phyloP scores from a whole-genome alignment of 345 rosid species.

The Litchi chinensis region DNA sequence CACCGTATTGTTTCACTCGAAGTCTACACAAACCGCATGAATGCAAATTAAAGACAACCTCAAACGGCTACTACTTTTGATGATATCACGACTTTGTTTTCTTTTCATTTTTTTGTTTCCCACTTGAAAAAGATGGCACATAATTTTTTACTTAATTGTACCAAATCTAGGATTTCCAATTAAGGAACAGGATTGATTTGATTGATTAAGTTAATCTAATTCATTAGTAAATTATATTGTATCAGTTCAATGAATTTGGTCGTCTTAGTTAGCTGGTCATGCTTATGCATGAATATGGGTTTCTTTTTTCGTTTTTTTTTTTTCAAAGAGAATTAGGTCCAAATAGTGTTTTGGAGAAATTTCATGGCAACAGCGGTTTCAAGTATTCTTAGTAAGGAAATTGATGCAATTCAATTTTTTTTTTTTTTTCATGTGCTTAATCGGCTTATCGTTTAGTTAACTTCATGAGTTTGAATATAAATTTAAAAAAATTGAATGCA shows the following conservation, averaged over 20 bases:
- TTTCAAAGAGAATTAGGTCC: constrained; percentile 14
- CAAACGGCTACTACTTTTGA: background rate
- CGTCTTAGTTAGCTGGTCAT: background rate
- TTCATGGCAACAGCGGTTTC: background rate
- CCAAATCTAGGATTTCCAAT: background rate
- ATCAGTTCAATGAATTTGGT: constrained; percentile 12
- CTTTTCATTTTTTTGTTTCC: background rate
- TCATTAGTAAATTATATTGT: background rate
- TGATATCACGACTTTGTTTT: background rate
- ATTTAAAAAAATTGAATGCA: too few species aligned
- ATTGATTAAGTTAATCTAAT: background rate
- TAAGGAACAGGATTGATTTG: background rate
- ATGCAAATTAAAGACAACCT: background rate
- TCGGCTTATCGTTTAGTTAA: too few species aligned
- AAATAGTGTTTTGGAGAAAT: background rate
- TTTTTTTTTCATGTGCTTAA: background rate
- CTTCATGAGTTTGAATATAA: too few species aligned
- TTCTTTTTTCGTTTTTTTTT: background rate
- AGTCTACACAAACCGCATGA: background rate
- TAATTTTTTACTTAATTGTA: background rate
- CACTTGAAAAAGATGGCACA: background rate
- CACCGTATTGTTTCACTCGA: constrained; percentile 8
- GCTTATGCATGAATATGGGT: background rate
- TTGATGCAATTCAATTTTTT: background rate
- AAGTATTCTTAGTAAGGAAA: background rate